phyloP scores from a whole-genome alignment of 2,329 filamentous ascomycete genomes.

The Davidsoniella eucalypti region DNA sequence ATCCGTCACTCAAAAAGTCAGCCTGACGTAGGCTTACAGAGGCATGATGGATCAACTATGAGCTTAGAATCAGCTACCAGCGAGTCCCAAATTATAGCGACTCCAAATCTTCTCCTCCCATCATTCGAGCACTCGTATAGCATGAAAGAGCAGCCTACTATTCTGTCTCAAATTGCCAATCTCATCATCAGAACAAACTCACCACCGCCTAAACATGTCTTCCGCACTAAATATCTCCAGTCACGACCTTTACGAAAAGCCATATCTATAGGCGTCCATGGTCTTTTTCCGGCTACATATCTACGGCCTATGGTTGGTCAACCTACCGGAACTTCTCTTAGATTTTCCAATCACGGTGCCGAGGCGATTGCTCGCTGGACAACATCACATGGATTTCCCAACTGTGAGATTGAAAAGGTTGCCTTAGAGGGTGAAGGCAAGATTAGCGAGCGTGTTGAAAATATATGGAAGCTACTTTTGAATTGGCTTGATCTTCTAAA shows the following conservation, averaged over 20 bases:
- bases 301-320: conserved; percentile 86
- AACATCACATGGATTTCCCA: conserved; percentile 51
- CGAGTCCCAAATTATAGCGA: conserved; percentile 18
- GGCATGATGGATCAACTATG: neutral
- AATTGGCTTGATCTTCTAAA: conserved; percentile 91
- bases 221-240: conserved; percentile 48
- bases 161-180: conserved; percentile 48
- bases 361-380: conserved; percentile 74
- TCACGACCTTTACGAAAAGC: conserved; percentile 55
- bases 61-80: conserved; percentile 4
- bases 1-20: conserved; percentile 12
- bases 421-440: conserved; percentile 89
- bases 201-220: conserved; percentile 50
- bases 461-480: conserved; percentile 82
- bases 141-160: conserved; percentile 49
- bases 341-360: conserved; percentile 77
- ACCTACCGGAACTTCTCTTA: conserved; percentile 85
- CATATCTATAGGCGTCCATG: conserved; percentile 85
- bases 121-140: conserved; percentile 53
- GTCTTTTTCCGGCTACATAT: conserved; percentile 75
- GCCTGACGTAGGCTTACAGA: conserved; percentile 1
- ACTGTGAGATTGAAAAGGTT: conserved; percentile 80
- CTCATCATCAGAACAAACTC: conserved; percentile 33
- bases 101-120: conserved; percentile 50
- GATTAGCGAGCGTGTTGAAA: conserved; percentile 75